Conservation (phyloP, 768 basidiomycete species). For the Clavaria fumosa region DNA sequence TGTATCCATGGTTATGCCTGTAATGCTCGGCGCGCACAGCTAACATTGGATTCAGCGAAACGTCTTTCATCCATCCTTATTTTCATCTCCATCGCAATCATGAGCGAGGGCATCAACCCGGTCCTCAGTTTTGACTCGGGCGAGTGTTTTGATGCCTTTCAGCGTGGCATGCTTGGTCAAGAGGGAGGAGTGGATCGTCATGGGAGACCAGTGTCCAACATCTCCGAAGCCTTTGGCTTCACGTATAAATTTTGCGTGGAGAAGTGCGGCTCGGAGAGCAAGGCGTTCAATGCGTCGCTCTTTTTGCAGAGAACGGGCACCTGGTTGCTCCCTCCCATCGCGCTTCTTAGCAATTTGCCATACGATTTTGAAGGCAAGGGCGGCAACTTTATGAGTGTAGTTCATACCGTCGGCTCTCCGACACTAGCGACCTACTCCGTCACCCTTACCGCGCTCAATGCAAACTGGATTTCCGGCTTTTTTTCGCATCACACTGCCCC, state of each 20-base stretch:
- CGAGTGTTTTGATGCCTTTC: no score
- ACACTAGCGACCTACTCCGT: constrained; percentile 25
- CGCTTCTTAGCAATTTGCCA: constrained; percentile 27
- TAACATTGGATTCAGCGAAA: no score
- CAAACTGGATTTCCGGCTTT: constrained; percentile 14
- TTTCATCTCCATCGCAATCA: no score
- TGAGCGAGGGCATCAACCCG: no score
- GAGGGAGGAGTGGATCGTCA: neutral
- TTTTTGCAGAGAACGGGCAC: constrained; percentile 23
- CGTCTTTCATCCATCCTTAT: no score
- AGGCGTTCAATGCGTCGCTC: constrained; percentile 14
- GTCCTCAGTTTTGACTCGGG: no score
- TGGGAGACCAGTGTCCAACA: constrained; percentile 10
- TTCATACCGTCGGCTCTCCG: constrained; percentile 26
- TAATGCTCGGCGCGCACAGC: no score
- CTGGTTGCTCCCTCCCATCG: constrained; percentile 30
- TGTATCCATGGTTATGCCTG: no score
- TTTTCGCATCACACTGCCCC: constrained; percentile 13
- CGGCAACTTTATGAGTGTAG: constrained; percentile 21
- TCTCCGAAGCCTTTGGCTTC: constrained; percentile 13
- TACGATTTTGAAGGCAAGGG: constrained; percentile 21
- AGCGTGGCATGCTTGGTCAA: no score
- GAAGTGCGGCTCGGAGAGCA: constrained; percentile 12
- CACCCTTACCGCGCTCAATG: constrained; percentile 22
- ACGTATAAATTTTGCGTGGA: constrained; percentile 14